Evolutionary conservation across 345 rosid species (phyloP).

Genomic region (Microcos paniculata): DNA sequence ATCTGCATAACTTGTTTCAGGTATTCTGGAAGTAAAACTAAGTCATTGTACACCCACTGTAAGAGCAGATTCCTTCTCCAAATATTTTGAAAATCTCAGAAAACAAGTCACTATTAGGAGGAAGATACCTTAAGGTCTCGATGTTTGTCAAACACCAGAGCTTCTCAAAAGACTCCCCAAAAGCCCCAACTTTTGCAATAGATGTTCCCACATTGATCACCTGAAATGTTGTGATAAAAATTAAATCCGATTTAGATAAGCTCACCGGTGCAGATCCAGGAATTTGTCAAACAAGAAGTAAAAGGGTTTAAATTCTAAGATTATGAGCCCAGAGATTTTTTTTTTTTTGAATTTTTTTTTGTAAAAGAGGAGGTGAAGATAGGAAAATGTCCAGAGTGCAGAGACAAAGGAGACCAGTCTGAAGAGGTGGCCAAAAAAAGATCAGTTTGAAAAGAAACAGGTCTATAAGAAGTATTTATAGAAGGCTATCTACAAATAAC

Average conservation of each 20-base stretch:
- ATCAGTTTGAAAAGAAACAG: not conserved
- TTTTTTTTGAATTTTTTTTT: no score
- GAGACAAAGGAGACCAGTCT: not conserved
- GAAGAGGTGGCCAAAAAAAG: no score
- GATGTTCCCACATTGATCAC: constrained; percentile 94
- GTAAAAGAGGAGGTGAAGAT: not conserved
- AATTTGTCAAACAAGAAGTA: not conserved
- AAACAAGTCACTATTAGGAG: not conserved
- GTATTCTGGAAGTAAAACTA: not conserved
- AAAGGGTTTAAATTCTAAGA: no score
- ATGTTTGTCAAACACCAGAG: constrained; percentile 96
- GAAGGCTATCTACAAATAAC: not conserved
- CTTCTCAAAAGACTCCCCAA: constrained; percentile 59
- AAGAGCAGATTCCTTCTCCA: constrained; percentile 5
- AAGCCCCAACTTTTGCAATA: constrained; percentile 75
- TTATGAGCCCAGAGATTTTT: no score
- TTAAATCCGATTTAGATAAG: not conserved
- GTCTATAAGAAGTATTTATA: not conserved
- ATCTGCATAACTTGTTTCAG: not conserved
- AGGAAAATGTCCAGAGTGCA: not conserved
- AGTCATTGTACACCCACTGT: not conserved
- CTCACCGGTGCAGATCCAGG: not conserved
- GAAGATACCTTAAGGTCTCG: constrained; percentile 78
- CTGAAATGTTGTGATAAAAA: constrained; percentile 33
- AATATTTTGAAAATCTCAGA: not conserved